These are phyloP conservation scores for Corynascus novoguineensis DNA, from an alignment of 495 filamentous ascomycete genomes.

Conservation along the genomic window DNA sequence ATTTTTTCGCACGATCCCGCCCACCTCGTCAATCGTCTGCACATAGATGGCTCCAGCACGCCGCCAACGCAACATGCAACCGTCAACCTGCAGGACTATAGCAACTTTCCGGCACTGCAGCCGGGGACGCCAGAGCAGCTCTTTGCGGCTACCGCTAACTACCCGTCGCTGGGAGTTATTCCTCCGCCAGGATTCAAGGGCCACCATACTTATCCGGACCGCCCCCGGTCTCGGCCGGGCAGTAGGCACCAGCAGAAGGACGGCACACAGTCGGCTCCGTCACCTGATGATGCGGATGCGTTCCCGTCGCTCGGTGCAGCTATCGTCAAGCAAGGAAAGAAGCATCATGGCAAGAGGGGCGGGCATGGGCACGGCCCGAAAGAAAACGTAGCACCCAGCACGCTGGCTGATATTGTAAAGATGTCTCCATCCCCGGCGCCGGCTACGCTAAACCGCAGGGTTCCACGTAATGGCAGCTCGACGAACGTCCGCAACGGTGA, in stretches of 20 bases:
- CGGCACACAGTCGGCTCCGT: conserved; percentile 60
- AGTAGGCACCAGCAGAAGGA: conserved; percentile 79
- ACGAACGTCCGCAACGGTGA: conserved; percentile 58
- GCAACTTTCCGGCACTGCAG: conserved; percentile 82
- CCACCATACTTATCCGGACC: conserved; percentile 49
- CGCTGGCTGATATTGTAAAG: conserved; percentile 90
- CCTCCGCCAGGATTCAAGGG: conserved; percentile 60
- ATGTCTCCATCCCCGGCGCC: conserved; percentile 76
- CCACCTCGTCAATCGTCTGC: conserved; percentile 62
- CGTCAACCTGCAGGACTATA: conserved; percentile 81
- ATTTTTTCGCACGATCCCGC: conserved; percentile 97
- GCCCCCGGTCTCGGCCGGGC: conserved; percentile 74
- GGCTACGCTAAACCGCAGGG: conserved; percentile 44
- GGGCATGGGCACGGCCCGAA: conserved; percentile 69
- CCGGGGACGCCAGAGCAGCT: conserved; percentile 54
- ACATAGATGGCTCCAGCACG: conserved; percentile 56
- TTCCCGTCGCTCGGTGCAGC: conserved; percentile 90
- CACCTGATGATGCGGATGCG: conserved; percentile 89
- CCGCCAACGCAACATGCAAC: conserved; percentile 55
- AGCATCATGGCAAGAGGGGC: conserved; percentile 83
- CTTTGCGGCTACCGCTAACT: conserved; percentile 50
- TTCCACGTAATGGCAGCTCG: conserved; percentile 49
- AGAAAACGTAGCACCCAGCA: conserved; percentile 63
- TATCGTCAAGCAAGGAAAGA: conserved; percentile 71
- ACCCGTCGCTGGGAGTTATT: conserved; percentile 46